Base-by-base conservation (phyloP, 2,329 filamentous ascomycete species). In the Botrytis aclada region DNA sequence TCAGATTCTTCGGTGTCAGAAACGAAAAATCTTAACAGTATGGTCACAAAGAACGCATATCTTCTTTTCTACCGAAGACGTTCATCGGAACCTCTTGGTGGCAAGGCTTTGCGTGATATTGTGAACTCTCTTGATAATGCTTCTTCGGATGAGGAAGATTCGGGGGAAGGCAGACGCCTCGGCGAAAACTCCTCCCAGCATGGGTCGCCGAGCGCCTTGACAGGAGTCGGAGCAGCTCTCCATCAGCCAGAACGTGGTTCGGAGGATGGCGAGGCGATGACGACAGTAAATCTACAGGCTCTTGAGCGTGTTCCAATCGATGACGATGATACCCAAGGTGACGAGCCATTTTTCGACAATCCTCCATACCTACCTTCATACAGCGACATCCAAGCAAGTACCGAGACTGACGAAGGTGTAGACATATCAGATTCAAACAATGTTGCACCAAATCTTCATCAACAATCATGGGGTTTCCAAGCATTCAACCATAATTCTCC, bases 41-140 rank as follows among this genome's bases (percentile, higher is more conserved):
- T 94, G 14, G 88, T 97, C 8, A 92, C 93, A 7, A 83, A 88
- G 25, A 91, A 92, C 32, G 96, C 96, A 0, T 99, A 99, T 82
- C 87, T 99, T 18, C 86, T 99, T 47, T 99, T 99, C 85, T 99
- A 99, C 84, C 93, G 96, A 58, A 92, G 96, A 73, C 92, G 94
- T 76, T 93, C 94, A 8, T 86, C 88, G 12, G 83, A 83, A 75
- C 92, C 94, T 75, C 89, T 99, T 76, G 96, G 96, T 73, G 95
- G 95, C 39, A 87, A 90, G 62, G 88, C 88, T 69, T 90, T 98
- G 74, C 88, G 90, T 77, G 85, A 90, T 76, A 89, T 97, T 67
- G 85, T 93, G 71, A 87, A 90, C 70, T 85, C 87, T 72, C 92
- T 88, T 79, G 86, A 87, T 75, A 86, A 87, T 74, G 81, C 82